Evolutionary conservation across 2,329 filamentous ascomycete genomes (phyloP), one percentile per base, ranked within the genome.

Genomic region (Knufia fluminis): DNA sequence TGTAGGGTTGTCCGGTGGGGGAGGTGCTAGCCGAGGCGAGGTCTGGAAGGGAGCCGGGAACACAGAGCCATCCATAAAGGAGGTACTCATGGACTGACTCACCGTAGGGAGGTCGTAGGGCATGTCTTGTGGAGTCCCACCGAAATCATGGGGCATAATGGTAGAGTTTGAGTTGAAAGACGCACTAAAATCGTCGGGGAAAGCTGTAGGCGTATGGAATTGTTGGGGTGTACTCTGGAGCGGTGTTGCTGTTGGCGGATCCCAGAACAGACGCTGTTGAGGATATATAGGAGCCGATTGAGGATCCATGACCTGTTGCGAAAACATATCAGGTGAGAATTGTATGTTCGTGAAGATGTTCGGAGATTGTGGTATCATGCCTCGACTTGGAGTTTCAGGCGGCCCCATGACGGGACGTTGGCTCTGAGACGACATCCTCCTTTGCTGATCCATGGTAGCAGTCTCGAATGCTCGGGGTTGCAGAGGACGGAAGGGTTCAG

Each of bases 321-420:
- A 73, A 54, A 79, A 75, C 51, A 78, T 66, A 51, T 79, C 75
- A 4, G 77, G 77, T 2, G 78, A 79, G 54, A 77, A 77, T 47
- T 78, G 77, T 23, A 80, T 62, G 50, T 70, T 72, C 3, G 70
- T 67, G 57, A 76, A 77, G 20, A 78, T 68, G 54, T 66, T 62
- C 9, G 71, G 70, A 2, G 71, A 73, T 7, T 64, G 62, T 4
- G 68, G 68, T 42, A 57, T 52, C 50, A 72, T 60, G 12, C 71
- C 58, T 50, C 70, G 64, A 55, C 68, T 71, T 2, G 70, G 69
- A 3, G 69, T 71, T 53, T 72, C 68, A 10, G 69, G 71, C 62
- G 24, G 70, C 60, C 16, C 65, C 65, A 61, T 68, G n/a, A 42
- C 10, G 49, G 46, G 56, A 48, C 44, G 51, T 46, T 50, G 60